These are phyloP conservation scores for Cenchrus americanus DNA, from an alignment of 176 grass and related monocot species.

Conservation along the genomic window DNA sequence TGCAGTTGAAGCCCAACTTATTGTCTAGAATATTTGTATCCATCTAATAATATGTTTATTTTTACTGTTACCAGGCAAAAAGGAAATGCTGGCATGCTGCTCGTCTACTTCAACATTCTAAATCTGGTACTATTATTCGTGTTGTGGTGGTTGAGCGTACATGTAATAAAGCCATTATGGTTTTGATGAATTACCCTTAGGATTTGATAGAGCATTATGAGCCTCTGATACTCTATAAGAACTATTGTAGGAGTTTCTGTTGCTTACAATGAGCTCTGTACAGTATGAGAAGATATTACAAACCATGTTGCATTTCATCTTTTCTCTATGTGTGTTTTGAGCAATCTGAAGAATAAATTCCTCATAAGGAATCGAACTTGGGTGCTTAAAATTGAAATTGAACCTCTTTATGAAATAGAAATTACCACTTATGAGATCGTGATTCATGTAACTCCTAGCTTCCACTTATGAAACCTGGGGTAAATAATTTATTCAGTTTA, in stretches of 20 bases:
- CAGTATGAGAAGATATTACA: neutral
- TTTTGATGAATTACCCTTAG: neutral
- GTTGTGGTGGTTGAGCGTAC: neutral
- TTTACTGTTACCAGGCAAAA: constrained; percentile 44
- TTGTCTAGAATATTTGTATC: constrained; percentile 1
- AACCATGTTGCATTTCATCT: neutral
- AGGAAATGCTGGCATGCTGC: constrained; percentile 30
- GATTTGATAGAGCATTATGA: neutral
- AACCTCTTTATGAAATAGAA: neutral
- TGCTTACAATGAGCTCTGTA: neutral
- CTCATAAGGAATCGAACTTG: neutral
- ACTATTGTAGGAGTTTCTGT: neutral
- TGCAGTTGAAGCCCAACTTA: neutral
- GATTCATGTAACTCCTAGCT: constrained; percentile 9
- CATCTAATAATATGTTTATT: constrained; percentile 25
- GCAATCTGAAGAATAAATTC: neutral
- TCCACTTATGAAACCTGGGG: neutral
- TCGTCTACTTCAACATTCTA: constrained; percentile 35
- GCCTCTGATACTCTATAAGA: neutral
- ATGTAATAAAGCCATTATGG: neutral
- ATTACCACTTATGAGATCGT: neutral
- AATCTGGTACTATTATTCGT: constrained; percentile 38
- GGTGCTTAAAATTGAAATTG: neutral
- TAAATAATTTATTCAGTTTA: neutral
- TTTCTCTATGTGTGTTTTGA: neutral